Conservation (phyloP, 352 stramenopile species). For the Phytopythium oedochilum region DNA sequence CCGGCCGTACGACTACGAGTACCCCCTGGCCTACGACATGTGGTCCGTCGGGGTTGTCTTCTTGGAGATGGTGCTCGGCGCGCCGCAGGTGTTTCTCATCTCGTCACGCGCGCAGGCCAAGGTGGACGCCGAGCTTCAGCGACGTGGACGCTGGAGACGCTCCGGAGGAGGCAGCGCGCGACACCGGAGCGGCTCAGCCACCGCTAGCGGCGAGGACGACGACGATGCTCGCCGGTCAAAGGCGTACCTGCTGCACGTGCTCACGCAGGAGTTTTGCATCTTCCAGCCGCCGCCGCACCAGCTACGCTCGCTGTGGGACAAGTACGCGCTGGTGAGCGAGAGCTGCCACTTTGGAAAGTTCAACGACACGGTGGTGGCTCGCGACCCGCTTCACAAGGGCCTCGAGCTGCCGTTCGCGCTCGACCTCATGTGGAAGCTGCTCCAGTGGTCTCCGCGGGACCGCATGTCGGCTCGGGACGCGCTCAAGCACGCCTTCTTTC, state of each 20-base stretch:
- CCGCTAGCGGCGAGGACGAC: background rate
- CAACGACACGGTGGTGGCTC: slow-evolving; percentile 85
- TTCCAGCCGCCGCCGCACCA: slow-evolving; percentile 59
- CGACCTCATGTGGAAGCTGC: slow-evolving; percentile 92
- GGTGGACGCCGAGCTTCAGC: slow-evolving; percentile 79
- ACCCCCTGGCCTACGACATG: slow-evolving; percentile 81
- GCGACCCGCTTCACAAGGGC: slow-evolving; percentile 89
- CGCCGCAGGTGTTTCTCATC: slow-evolving; percentile 84
- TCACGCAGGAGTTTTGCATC: slow-evolving; percentile 84
- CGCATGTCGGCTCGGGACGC: slow-evolving; percentile 77
- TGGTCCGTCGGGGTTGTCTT: slow-evolving; percentile 95
- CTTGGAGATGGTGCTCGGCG: slow-evolving; percentile 94
- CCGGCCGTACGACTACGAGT: slow-evolving; percentile 51
- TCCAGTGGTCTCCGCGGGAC: slow-evolving; percentile 91
- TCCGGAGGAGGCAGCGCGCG: slow-evolving; percentile 15
- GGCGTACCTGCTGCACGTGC: slow-evolving; percentile 70
- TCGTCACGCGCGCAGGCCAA: slow-evolving; percentile 86
- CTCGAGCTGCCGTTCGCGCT: slow-evolving; percentile 80
- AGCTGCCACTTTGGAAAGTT: slow-evolving; percentile 89
- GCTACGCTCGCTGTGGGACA: slow-evolving; percentile 51
- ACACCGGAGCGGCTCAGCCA: slow-evolving; percentile 1
- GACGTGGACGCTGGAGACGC: slow-evolving; percentile 15
- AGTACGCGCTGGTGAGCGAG: slow-evolving; percentile 69
- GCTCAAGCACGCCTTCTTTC: slow-evolving; percentile 85
- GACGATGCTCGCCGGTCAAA: slow-evolving; percentile 32